Percentiles rank a stretch among this genome's conserved stretches.
phyloP scores from a whole-genome alignment of 495 filamentous ascomycete genomes.

The Glarea lozoyensis region DNA sequence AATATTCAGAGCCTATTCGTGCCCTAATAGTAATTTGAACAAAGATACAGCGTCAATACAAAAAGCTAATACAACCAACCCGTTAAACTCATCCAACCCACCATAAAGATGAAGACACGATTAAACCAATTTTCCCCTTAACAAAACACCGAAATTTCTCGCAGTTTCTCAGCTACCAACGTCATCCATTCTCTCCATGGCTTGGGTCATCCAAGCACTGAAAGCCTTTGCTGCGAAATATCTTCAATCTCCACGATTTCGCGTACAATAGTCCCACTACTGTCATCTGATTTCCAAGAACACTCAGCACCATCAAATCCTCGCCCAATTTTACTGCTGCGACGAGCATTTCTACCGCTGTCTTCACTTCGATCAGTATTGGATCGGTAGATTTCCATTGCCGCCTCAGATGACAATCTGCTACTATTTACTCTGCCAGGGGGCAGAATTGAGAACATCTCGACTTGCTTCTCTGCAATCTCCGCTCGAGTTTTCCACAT shows the following conservation, averaged over 20 bases:
- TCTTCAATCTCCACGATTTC: too few relatives aligned
- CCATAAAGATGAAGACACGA: too few relatives aligned
- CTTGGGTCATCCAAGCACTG: conserved; percentile 6
- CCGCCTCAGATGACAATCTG: too few relatives aligned
- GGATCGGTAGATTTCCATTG: background rate
- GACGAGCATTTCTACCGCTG: background rate
- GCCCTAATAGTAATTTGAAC: too few relatives aligned
- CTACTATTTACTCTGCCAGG: too few relatives aligned
- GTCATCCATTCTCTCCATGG: background rate
- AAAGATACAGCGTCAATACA: too few relatives aligned
- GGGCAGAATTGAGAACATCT: conserved; percentile 18
- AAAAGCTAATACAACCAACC: too few relatives aligned
- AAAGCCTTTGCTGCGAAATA: conserved; percentile 1
- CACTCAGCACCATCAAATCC: conserved; percentile 12
- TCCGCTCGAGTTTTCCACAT: conserved; percentile 43
- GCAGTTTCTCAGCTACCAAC: too few relatives aligned
- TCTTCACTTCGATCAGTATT: conserved; percentile 5
- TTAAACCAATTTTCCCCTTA: too few relatives aligned
- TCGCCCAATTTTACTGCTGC: conserved; percentile 4
- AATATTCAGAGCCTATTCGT: too few relatives aligned
- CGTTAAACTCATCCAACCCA: too few relatives aligned
- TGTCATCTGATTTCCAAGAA: conserved; percentile 11
- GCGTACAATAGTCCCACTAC: conserved; percentile 11
- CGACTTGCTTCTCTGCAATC: conserved; percentile 37
- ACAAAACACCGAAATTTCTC: too few relatives aligned